phyloP scores from a whole-genome alignment of 2,329 filamentous ascomycete species.

The Samsoniella hepiali region DNA sequence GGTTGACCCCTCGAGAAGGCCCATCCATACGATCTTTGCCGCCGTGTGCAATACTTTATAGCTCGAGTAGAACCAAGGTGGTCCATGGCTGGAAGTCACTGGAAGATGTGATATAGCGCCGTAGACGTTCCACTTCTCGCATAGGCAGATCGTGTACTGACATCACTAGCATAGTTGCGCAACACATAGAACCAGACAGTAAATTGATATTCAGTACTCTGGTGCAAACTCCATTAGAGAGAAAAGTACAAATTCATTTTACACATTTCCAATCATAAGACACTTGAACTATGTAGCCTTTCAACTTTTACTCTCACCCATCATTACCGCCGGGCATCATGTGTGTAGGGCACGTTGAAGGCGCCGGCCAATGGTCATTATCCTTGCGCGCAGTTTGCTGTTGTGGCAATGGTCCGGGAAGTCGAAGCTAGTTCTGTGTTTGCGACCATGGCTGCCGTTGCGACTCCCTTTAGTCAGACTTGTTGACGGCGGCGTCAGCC shows the following conservation, averaged over 20 bases:
- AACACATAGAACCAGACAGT: not conserved
- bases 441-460: constrained; percentile 18
- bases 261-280: constrained; percentile 17
- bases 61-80: not conserved
- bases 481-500: constrained; percentile 73
- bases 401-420: constrained; percentile 1
- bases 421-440: not conserved
- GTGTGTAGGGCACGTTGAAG: not conserved
- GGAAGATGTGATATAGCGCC: not conserved
- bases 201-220: constrained; percentile 2
- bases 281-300: constrained; percentile 6
- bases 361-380: not conserved
- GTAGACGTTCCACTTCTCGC: not conserved
- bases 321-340: not conserved
- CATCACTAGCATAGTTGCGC: not conserved
- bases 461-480: constrained; percentile 53
- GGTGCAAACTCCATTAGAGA: not conserved
- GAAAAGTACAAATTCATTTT: constrained; percentile 17
- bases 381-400: not conserved
- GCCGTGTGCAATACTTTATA: not conserved
- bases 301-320: constrained; percentile 7
- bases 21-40: not conserved
- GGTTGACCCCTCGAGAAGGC: not conserved
- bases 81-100: not conserved
- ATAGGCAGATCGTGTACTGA: not conserved